These are phyloP conservation scores for Yarrowia phangngaensis DNA, from an alignment of 805 yeast genomes.

Conservation along the genomic window DNA sequence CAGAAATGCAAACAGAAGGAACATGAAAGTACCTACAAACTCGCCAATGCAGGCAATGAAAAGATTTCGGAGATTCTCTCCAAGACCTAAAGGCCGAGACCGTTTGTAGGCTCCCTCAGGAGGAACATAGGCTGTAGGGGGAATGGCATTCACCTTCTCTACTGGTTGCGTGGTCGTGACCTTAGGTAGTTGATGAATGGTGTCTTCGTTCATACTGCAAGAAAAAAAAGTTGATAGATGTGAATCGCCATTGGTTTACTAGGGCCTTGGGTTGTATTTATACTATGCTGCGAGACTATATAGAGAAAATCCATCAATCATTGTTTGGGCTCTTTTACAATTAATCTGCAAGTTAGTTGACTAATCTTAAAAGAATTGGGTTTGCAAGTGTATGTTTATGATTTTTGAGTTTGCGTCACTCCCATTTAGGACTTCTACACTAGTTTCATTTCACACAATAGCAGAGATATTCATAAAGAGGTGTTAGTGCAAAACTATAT, in stretches of 20 bases:
- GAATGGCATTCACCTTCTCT: constrained; percentile 18
- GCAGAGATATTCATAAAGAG: too few relatives aligned
- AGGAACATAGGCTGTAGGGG: constrained; percentile 24
- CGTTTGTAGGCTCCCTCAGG: constrained; percentile 27
- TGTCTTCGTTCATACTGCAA: constrained; percentile 12
- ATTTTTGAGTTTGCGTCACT: neutral
- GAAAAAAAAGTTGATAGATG: neutral
- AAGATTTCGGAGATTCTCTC: constrained; percentile 54
- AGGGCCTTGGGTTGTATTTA: neutral
- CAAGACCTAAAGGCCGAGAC: constrained; percentile 38
- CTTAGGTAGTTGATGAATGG: constrained; percentile 14
- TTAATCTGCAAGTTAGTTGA: neutral
- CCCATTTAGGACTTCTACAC: neutral
- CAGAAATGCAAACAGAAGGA: constrained; percentile 74
- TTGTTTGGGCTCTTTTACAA: neutral
- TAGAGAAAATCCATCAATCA: neutral
- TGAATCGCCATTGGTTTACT: neutral
- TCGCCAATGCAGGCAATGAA: constrained; percentile 70
- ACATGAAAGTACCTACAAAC: constrained; percentile 80
- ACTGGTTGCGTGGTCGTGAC: constrained; percentile 18
- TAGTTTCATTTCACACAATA: too few relatives aligned
- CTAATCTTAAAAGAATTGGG: neutral
- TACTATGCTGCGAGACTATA: too few relatives aligned
- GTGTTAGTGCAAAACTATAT: too few relatives aligned
- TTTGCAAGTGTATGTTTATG: neutral